These are phyloP conservation scores for Fusarium sp. DNA, from an alignment of 2,329 filamentous ascomycete genomes.

Conservation along the genomic window DNA sequence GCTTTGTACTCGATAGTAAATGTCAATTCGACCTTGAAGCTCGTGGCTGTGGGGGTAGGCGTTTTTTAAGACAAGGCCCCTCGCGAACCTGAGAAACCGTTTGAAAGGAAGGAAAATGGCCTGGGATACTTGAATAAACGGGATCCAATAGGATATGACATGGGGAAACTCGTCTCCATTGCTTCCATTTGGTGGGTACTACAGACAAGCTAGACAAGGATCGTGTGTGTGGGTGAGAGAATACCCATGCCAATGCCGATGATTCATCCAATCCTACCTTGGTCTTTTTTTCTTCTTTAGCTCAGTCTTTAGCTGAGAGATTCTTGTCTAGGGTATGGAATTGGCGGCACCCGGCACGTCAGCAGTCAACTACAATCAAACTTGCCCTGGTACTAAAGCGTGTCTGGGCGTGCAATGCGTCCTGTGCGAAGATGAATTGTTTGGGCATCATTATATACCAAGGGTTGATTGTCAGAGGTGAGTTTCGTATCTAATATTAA, in stretches of 20 bases:
- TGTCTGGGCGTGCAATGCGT: conserved; percentile 17
- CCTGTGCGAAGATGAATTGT: conserved; percentile 29
- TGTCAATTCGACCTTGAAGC: conserved; percentile 13
- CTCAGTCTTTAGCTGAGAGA: conserved; percentile 16
- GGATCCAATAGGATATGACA: conserved; percentile 32
- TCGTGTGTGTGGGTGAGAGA: conserved; percentile 19
- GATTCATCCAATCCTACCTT: conserved; percentile 13
- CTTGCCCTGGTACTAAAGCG: conserved; percentile 11
- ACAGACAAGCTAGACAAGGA: conserved; percentile 16
- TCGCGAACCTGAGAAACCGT: conserved; percentile 41
- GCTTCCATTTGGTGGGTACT: conserved; percentile 35
- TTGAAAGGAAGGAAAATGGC: conserved; percentile 19
- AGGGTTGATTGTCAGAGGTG: conserved; percentile 6
- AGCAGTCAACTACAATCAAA: conserved; percentile 33
- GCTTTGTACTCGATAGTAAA: conserved; percentile 8
- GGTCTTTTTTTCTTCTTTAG: background rate
- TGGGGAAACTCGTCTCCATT: conserved; percentile 31
- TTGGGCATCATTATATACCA: conserved; percentile 20
- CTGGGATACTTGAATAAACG: conserved; percentile 25
- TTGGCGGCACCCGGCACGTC: conserved; percentile 30
- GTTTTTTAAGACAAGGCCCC: conserved; percentile 39
- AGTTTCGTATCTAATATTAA: conserved; percentile 14
- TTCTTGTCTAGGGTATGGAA: conserved; percentile 26
- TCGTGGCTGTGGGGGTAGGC: conserved; percentile 35
- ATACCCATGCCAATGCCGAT: conserved; percentile 15